Evolutionary conservation across 2,329 filamentous ascomycete genomes (phyloP), one percentile per base, ranked within the genome.

Genomic region (Claviceps africana): DNA sequence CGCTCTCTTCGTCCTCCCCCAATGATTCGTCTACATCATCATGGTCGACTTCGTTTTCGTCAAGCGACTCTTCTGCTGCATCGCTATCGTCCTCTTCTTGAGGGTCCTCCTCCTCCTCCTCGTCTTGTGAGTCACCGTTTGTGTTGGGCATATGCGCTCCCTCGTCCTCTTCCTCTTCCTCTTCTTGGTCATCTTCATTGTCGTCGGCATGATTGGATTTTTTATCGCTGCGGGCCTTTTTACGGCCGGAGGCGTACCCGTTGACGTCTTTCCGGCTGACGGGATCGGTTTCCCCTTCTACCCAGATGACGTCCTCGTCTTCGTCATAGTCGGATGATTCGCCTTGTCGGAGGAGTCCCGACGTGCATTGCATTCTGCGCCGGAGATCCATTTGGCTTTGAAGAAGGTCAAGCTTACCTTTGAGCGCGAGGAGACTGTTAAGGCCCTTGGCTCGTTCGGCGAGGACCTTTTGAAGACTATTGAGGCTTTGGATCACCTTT

Each of bases 361-460:
- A 55, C 53, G 58, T 65, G 56, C 68, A 75, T 61, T 85, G 81
- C 68, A 89, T 81, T 55, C 77, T 79, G 52, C 81, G 81, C 48
- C 93, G 77, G 60, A 95, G 72, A 60, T 87, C 81, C 67, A 97
- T 83, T 70, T 98, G 93, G 7, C 88, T 84, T 61, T 93, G 86
- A 48, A 97, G 76, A 80, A 98, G 88, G 64, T 97, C 91, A 33
- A 98, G 76, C 69, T 96, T 95, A 25, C 93, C 93, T 72, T 96
- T 96, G 55, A 98, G 77, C 21, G 90, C 80, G 37, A 98, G 74
- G 46, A 98, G 73, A 57, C 86, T 88, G 56, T 86, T 82, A 25
- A 97, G 75, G 17, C 88, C 89, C 57, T 83, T 83, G 35, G 89
- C 85, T 43, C 93, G 82, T 70, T 95, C 88, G 56, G 89, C 85